A percentile compares a stretch with the other conserved stretches of the same genome.
Evolutionary conservation across 75 land plant species (phyloP).

Genomic region (Pinus tabuliformis): DNA sequence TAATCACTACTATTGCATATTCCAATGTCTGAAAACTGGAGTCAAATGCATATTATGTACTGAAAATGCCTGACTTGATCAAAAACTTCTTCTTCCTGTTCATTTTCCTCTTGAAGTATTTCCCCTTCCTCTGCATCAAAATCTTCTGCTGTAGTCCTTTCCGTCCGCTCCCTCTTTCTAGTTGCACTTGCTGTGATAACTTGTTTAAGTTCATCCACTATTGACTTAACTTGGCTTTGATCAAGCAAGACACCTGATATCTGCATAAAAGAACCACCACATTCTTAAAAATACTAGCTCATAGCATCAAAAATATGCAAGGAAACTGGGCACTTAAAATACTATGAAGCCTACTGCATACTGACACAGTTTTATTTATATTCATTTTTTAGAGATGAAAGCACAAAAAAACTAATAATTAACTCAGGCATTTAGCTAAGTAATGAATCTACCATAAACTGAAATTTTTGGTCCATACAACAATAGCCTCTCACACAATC

Average conservation of each 20-base stretch:
- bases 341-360: background rate
- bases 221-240: conserved; percentile 61
- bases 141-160: conserved; percentile 80
- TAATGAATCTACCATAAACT: background rate
- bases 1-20: background rate
- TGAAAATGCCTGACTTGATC: conserved; percentile 44
- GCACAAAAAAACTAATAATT: background rate
- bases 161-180: conserved; percentile 79
- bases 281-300: background rate
- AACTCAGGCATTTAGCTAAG: background rate
- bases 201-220: conserved; percentile 84
- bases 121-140: conserved; percentile 93
- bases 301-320: background rate
- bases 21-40: background rate
- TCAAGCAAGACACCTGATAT: conserved; percentile 64
- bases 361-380: background rate
- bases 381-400: background rate
- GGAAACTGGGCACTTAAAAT: background rate
- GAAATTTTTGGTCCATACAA: background rate
- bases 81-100: conserved; percentile 89
- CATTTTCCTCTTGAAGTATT: conserved; percentile 80
- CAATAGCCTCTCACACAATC: background rate
- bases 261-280: conserved; percentile 24
- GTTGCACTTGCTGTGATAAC: conserved; percentile 77
- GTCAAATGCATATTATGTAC: conserved; percentile 1